Percentiles rank a stretch among this genome's conserved stretches.
Evolutionary conservation across 2,329 filamentous ascomycete species (phyloP).

Genomic region (Fusarium compactum): DNA sequence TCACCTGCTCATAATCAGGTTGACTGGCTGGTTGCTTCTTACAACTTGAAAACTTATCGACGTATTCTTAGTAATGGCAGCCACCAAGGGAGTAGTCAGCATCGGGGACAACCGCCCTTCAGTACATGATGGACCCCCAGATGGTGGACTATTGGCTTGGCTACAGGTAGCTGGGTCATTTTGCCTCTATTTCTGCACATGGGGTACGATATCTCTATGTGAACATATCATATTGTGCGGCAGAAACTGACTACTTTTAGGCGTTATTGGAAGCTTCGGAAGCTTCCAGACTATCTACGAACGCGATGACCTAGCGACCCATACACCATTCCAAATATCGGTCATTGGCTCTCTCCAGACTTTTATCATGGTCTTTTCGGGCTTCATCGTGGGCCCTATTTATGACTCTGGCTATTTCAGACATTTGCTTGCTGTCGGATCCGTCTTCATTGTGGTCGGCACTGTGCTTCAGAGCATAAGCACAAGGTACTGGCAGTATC

Average conservation of each 20-base stretch:
- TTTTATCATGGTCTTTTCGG: slow-evolving; percentile 43
- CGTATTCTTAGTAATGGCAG: not conserved
- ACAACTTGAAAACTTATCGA: accelerated
- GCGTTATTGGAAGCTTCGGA: slow-evolving; percentile 41
- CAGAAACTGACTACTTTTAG: not conserved
- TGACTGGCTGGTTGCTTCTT: accelerated
- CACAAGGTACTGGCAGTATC: slow-evolving; percentile 79
- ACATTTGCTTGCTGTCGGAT: slow-evolving; percentile 29
- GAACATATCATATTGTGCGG: accelerated
- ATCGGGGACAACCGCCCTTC: not conserved
- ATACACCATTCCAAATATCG: slow-evolving; percentile 39
- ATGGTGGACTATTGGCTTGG: slow-evolving; percentile 40
- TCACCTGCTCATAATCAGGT: not conserved
- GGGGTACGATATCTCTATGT: slow-evolving; percentile 24
- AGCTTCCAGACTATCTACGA: slow-evolving; percentile 47
- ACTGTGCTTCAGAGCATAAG: slow-evolving; percentile 39
- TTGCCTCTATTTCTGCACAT: slow-evolving; percentile 43
- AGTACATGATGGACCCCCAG: slow-evolving; percentile 8
- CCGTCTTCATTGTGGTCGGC: slow-evolving; percentile 34
- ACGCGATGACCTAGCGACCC: not conserved
- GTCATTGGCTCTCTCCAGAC: slow-evolving; percentile 41
- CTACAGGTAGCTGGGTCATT: slow-evolving; percentile 41
- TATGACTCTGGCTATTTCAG: slow-evolving; percentile 41
- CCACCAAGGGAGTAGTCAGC: not conserved
- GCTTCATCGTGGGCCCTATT: slow-evolving; percentile 38